Evolutionary conservation across 1,284 basidiomycete genomes (phyloP).

Genomic region (Rhodotorula sp.): DNA sequence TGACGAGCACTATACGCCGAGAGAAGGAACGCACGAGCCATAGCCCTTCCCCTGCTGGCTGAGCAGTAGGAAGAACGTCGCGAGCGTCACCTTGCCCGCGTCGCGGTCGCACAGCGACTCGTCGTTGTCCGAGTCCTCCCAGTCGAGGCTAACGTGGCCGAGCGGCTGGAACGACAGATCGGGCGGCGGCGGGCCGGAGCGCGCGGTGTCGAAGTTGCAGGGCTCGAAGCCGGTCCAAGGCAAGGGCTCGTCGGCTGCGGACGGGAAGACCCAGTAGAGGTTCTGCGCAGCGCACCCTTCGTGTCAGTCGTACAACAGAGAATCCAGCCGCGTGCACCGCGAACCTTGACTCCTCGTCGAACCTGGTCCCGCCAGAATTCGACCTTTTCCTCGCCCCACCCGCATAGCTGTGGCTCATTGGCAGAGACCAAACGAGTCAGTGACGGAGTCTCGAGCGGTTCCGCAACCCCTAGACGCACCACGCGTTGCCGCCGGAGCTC

Average conservation of each 20-base stretch:
- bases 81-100: slow-evolving; percentile 7
- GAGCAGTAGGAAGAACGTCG: slow-evolving; percentile 30
- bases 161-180: slow-evolving; percentile 25
- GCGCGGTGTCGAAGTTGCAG: background rate
- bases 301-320: no score
- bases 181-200: slow-evolving; percentile 2
- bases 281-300: background rate
- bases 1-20: background rate
- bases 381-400: slow-evolving; percentile 25
- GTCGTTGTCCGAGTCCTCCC: slow-evolving; percentile 22
- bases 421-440: no score
- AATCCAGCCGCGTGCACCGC: background rate
- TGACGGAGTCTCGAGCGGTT: no score
- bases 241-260: background rate
- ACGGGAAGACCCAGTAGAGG: slow-evolving; percentile 31
- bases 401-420: slow-evolving; percentile 25
- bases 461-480: background rate
- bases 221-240: slow-evolving; percentile 2
- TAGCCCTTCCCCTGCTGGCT: slow-evolving; percentile 27
- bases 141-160: slow-evolving; percentile 33
- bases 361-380: slow-evolving; percentile 22
- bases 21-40: slow-evolving; percentile 5
- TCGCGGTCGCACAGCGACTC: slow-evolving; percentile 4
- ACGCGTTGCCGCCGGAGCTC: slow-evolving; percentile 14
- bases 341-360: slow-evolving; percentile 17